These are phyloP conservation scores for Russula brevipes DNA, from an alignment of 768 basidiomycete genomes.

Conservation along the genomic window DNA sequence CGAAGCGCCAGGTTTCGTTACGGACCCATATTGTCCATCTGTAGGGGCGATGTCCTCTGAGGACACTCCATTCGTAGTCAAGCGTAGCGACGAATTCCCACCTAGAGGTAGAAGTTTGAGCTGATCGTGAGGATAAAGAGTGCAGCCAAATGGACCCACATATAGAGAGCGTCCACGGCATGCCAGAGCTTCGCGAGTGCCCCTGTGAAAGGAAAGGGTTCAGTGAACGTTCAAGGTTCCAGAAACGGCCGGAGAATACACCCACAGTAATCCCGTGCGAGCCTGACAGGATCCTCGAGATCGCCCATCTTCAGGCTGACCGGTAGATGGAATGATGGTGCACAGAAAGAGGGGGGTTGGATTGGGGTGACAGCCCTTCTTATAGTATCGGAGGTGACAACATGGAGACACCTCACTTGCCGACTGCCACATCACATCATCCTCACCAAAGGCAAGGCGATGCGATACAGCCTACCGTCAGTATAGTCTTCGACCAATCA, in stretches of 20 bases:
- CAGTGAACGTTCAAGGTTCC: too few relatives aligned
- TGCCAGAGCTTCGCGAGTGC: neutral
- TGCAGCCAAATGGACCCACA: neutral
- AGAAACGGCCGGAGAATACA: too few relatives aligned
- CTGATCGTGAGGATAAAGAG: neutral
- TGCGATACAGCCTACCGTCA: too few relatives aligned
- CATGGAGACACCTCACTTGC: too few relatives aligned
- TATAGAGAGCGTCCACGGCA: neutral
- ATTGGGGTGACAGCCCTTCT: too few relatives aligned
- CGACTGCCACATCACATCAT: too few relatives aligned
- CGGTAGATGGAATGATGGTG: too few relatives aligned
- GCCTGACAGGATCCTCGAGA: neutral
- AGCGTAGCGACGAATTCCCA: neutral
- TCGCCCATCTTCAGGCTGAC: neutral
- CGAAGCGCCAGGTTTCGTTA: neutral
- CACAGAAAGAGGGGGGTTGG: too few relatives aligned
- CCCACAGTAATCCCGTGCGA: neutral
- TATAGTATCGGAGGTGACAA: too few relatives aligned
- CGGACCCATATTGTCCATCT: neutral
- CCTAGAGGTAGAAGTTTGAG: neutral
- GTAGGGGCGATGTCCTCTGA: neutral
- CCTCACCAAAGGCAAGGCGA: too few relatives aligned
- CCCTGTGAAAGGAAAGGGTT: neutral
- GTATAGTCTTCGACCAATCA: too few relatives aligned
- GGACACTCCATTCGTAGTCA: neutral